Base-by-base conservation (phyloP, 331 rosid genomes). In the Quercus tomentella region DNA sequence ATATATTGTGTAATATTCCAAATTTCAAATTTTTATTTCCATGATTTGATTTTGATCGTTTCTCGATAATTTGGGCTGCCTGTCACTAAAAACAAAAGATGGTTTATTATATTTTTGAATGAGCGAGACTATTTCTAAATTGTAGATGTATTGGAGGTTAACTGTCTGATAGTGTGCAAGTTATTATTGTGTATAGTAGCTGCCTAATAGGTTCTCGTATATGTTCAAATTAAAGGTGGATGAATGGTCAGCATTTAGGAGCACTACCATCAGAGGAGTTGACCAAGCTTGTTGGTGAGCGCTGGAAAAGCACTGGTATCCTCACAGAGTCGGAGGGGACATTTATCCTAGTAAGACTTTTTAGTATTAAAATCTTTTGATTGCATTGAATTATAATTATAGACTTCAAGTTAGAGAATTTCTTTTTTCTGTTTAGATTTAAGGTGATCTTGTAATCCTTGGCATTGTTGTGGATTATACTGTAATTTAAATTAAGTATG, bases 241-340 rank as follows among this genome's bases (percentile, higher is more conserved):
- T 96, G 99, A 96, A 96, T 86, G 99, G 99, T 84, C 97, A 96
- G 76, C 89, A 93, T 81, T 86, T 96, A 75, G 87, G 93, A 84
- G 93, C 87, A 62, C 91, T 89, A 45, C 91, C 96, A 23, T 86
- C 91, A 0, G 89, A 87, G 72, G 92, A 87, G 81, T 77, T 90
- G 82, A 89, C 83, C 83, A 89, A 89, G 75, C 87, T 90, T 81
- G 82, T 96, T 77, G 98, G 89, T 56, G 90, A 89, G 55, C 93
- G 63, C 22, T 93, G 96, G 97, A 91, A 87, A 80, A 81, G 85
- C 56, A 81, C 89, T 16, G 89, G 92, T 83, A 28, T 91, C 77
- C 93, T 96, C 73, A 81, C 83, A 22, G 81, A 83, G 60, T 84
- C 93, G 43, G 77, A 37, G 31, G 93, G 99, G 37, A 83, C 94